Percentiles rank a stretch among this genome's conserved stretches.
These are phyloP conservation scores for Sclerotinia trifoliorum DNA, from an alignment of 2,329 filamentous ascomycete species.

Conservation along the genomic window DNA sequence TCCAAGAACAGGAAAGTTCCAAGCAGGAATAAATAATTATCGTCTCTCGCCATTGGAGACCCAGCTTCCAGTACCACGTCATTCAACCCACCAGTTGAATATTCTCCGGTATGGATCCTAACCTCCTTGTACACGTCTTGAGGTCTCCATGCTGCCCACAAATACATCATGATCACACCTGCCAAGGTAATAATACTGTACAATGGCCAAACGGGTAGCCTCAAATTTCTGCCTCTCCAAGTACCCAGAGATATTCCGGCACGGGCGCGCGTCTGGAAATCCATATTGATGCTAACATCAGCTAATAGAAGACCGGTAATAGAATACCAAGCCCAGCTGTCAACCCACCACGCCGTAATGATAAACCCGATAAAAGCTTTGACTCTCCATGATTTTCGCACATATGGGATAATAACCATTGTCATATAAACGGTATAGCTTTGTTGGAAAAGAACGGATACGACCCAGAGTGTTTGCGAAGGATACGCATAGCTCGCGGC, in stretches of 20 bases:
- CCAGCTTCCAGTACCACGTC: slow-evolving; percentile 36
- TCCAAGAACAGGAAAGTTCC: slow-evolving; percentile 46
- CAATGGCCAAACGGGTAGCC: slow-evolving; percentile 40
- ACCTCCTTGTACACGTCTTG: slow-evolving; percentile 42
- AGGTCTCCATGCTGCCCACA: slow-evolving; percentile 45
- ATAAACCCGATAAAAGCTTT: slow-evolving; percentile 40
- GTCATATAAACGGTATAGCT: slow-evolving; percentile 50
- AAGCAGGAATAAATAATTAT: slow-evolving; percentile 46
- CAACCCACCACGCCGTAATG: slow-evolving; percentile 47
- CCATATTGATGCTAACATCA: slow-evolving; percentile 46
- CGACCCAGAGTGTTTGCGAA: slow-evolving; percentile 46
- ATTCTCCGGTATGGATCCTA: slow-evolving; percentile 44
- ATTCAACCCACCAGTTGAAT: slow-evolving; percentile 43
- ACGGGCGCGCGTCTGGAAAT: slow-evolving; percentile 38
- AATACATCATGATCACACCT: slow-evolving; percentile 45
- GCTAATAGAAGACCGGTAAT: slow-evolving; percentile 45
- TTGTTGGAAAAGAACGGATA: slow-evolving; percentile 47
- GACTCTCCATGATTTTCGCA: slow-evolving; percentile 27
- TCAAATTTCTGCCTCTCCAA: slow-evolving; percentile 18
- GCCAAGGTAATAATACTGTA: slow-evolving; percentile 32
- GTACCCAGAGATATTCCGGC: slow-evolving; percentile 31
- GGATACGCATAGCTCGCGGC: slow-evolving; percentile 47
- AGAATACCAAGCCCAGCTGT: slow-evolving; percentile 50
- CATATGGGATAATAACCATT: slow-evolving; percentile 46
- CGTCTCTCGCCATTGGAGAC: slow-evolving; percentile 44